phyloP scores from a whole-genome alignment of 495 filamentous ascomycete species.

The Clavariopsis aquatica region DNA sequence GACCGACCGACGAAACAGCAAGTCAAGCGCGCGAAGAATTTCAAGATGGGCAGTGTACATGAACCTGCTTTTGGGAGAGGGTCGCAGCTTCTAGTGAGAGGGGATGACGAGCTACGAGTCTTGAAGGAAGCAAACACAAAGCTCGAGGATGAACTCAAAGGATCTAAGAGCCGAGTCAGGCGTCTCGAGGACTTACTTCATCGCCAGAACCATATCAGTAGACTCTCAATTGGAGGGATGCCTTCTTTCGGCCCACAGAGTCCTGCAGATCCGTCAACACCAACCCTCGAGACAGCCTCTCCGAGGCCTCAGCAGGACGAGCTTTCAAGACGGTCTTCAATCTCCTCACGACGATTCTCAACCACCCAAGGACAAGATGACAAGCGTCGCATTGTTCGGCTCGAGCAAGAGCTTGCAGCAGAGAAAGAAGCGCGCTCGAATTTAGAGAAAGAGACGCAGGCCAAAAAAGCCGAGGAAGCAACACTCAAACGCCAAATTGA shows the following conservation, averaged over 20 bases:
- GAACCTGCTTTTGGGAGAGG: conserved; percentile 76
- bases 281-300: conserved; percentile 40
- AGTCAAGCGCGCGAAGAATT: conserved; percentile 78
- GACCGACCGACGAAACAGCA: conserved; percentile 73
- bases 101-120: conserved; percentile 72
- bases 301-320: conserved; percentile 52
- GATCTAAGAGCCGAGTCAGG: conserved; percentile 85
- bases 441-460: conserved; percentile 61
- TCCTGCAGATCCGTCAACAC: conserved; percentile 50
- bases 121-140: conserved; percentile 78
- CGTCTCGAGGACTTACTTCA: conserved; percentile 93
- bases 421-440: conserved; percentile 57
- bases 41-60: conserved; percentile 94
- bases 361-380: conserved; percentile 64
- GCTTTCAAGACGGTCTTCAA: conserved; percentile 62
- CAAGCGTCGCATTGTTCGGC: conserved; percentile 67
- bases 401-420: conserved; percentile 74
- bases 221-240: conserved; percentile 69
- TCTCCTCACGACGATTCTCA: conserved; percentile 68
- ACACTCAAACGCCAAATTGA: conserved; percentile 70
- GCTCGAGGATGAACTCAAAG: conserved; percentile 77
- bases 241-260: conserved; percentile 39
- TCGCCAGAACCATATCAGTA: conserved; percentile 71
- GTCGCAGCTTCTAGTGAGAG: conserved; percentile 72
- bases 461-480: conserved; percentile 59